Evolutionary conservation across 2,329 filamentous ascomycete species (phyloP).

Genomic region (Paraconiothyrium sp.): DNA sequence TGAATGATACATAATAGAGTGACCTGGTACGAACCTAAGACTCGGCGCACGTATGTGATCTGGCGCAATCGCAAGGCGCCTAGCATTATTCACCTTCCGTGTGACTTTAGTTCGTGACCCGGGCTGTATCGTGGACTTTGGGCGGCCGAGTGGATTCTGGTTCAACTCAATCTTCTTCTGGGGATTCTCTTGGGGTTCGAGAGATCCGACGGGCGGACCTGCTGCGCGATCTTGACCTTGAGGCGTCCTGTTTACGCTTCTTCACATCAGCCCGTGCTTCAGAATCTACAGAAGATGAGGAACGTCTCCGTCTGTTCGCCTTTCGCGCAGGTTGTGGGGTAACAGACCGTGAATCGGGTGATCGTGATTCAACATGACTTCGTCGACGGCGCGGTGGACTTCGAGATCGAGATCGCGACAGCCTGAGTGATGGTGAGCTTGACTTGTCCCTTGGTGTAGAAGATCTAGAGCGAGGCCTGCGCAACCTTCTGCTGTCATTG

Average conservation of each 20-base stretch:
- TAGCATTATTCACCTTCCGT: background rate
- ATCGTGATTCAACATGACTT: constrained; percentile 47
- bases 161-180: background rate
- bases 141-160: background rate
- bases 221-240: constrained; percentile 47
- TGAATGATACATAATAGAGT: background rate
- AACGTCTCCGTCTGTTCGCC: constrained; percentile 56
- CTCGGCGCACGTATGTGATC: background rate
- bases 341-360: constrained; percentile 49
- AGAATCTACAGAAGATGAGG: constrained; percentile 54
- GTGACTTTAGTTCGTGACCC: background rate
- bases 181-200: constrained; percentile 2
- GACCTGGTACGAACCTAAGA: constrained; percentile 6
- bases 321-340: constrained; percentile 50
- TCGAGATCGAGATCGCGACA: constrained; percentile 47
- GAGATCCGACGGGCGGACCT: constrained; percentile 28
- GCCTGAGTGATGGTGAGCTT: constrained; percentile 65
- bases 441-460: constrained; percentile 58
- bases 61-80: background rate
- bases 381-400: constrained; percentile 48
- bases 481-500: constrained; percentile 40
- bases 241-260: constrained; percentile 54
- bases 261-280: constrained; percentile 61
- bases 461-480: constrained; percentile 58
- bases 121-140: background rate